Base-by-base conservation (phyloP, 106 monocot genomes). In the Phalaenopsis aphrodite region DNA sequence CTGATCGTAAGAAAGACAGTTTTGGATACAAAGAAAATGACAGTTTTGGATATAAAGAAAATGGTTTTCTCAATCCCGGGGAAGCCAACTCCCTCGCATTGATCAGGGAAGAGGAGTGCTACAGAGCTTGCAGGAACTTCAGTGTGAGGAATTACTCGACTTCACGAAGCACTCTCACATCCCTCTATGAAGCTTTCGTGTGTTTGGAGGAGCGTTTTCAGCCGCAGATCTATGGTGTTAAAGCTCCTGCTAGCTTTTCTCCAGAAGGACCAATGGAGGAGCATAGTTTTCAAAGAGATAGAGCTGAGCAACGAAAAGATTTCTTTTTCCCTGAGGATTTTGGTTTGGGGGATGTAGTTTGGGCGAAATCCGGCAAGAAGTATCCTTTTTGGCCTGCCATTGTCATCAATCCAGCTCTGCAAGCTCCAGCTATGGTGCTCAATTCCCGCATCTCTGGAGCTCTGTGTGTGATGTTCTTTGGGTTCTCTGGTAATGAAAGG, bases 391-490 rank as follows among this genome's bases (percentile, higher is more conserved):
- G 99, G 99, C 99, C 99, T 15, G 93, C 99, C 10, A 61, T 90
- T 21, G 93, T 99, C n/a, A 91, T 99, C 49, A 95, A 99, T 75
- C 89, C 99, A 21, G 66, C 86, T 79, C 79, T 78, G 71, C 86
- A 91, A 24, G 92, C 93, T 5, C 93, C 94, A 0, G 80, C 84
- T 24, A 78, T 78, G 39, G 92, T 97, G 41, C 82, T 98, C 16
- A 84, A 93, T 77, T 91, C 84, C 6, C 87, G 93, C 77, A 78
- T 93, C 61, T 86, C 94, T 10, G 85, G 95, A 16, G 84, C 95
- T 43, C 58, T 90, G 21, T 99, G 99, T 42, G 92, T 99, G 15
- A 99, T 95, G 95, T 95, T 93, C 71, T 91, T 99, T 77, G 91
- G 95, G 0, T 91, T 86, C 82, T 89, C 94, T 12, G 91, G 92